Base-by-base conservation (phyloP, 106 monocot species). In the Dendrobium chrysotoxum region DNA sequence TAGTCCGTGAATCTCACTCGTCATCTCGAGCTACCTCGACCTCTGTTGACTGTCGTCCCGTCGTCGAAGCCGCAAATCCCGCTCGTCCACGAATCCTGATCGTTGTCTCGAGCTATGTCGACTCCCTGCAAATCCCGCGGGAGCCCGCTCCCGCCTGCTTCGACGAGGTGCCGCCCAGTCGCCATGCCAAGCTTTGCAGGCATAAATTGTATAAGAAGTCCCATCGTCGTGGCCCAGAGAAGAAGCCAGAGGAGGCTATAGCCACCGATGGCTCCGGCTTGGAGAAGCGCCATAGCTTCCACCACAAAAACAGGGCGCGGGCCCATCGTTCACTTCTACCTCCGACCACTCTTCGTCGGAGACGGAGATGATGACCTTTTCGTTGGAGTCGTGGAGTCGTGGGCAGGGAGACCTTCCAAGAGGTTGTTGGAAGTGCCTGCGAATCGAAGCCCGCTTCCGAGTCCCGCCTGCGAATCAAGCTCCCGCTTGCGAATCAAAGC, bases 241-340 rank as follows among this genome's bases (percentile, higher is more conserved):
- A 93, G 88, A 42, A 93, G 83, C 93, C 93, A 93, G 4, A 90
- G 85, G 57, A 93, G 82, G 28, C 90, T 86, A 85, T 88, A 83
- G 26, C 92, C 90, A 7, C 90, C 92, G 78, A 83, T 83, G 50
- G 92, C 92, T 40, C 92, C 92, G 0, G 92, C 86, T 77, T 93
- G 92, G 35, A 93, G 92, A 93, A 93, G 8, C 87, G 85, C 90
- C 93, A 93, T 4, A 93, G 88, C 86, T 91, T 93, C 65, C 73
- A n/a, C 87, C 86, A 91, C 3, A 88, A 93, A 82, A 93, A 93
- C 0, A 84, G 30, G 82, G 86, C 25, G 47, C n/a, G 0, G 75
- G 31, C 28, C 7, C 44, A 31, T 72, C 78, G 47, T 76, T 46
- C 4, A 20, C 82, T 18, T 5, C 40, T 7, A 8, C 77, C 15